These are phyloP conservation scores for Corynascus novoguineensis DNA, from an alignment of 495 filamentous ascomycete genomes.

Conservation along the genomic window DNA sequence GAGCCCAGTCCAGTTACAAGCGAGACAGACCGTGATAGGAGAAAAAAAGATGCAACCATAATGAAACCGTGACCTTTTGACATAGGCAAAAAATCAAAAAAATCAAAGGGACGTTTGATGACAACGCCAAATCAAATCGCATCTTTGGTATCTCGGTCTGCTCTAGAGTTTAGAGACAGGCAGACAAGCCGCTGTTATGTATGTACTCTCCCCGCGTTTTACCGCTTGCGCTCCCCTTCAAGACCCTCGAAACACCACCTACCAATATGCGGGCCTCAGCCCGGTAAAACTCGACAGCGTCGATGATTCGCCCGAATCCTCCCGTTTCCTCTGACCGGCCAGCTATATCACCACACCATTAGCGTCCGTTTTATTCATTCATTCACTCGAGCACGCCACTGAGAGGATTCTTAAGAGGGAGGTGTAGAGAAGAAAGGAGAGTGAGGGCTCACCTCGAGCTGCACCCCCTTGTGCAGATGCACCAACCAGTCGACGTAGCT, in stretches of 20 bases:
- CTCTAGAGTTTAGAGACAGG: too few relatives aligned
- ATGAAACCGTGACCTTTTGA: too few relatives aligned
- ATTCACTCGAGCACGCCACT: not conserved
- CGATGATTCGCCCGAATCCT: conserved; percentile 55
- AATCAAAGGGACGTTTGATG: too few relatives aligned
- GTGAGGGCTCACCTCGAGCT: conserved; percentile 62
- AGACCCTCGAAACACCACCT: too few relatives aligned
- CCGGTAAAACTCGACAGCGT: conserved; percentile 57
- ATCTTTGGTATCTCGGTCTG: conserved; percentile 5
- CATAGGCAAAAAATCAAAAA: too few relatives aligned
- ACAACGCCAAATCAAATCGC: not conserved
- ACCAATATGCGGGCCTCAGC: conserved; percentile 70
- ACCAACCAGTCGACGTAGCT: conserved; percentile 99
- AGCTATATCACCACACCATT: conserved; percentile 38
- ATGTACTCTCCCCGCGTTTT: not conserved
- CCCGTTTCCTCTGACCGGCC: conserved; percentile 70
- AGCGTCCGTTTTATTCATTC: not conserved
- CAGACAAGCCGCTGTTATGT: too few relatives aligned
- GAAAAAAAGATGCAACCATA: too few relatives aligned
- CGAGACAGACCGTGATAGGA: too few relatives aligned
- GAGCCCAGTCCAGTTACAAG: too few relatives aligned
- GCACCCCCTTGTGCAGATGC: conserved; percentile 85
- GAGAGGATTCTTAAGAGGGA: not conserved
- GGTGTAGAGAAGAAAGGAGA: not conserved
- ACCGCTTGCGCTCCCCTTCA: not conserved